Base-by-base conservation (phyloP, 129 eudicot species). In the Flaveria ramosissima region DNA sequence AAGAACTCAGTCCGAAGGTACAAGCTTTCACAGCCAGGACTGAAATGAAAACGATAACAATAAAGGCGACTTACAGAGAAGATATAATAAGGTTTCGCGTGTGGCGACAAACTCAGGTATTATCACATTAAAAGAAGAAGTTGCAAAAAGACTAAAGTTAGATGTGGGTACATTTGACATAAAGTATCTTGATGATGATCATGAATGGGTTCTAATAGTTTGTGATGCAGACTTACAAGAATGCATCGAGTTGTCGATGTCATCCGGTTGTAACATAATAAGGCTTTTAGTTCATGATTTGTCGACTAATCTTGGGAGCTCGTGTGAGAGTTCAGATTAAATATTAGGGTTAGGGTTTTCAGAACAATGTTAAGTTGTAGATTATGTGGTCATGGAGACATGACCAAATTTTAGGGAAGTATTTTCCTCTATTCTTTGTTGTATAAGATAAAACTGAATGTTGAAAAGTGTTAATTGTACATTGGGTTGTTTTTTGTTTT, bases 171-270 rank as follows among this genome's bases (percentile, higher is more conserved):
- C 90, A 2, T 93, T 88, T 13, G 92, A 93, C 56, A 83, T 93
- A 39, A 93, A 86, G 86, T 88, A 88, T 79, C 89, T 90, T 24
- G 98, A 93, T 66, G 98, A 93, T 72, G 98, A 93, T 74, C 86
- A 88, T 9, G 98, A 93, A 79, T 88, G 95, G 97, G 91, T 93
- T 67, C 69, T 86, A 20, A 74, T 93, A 50, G 86, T 85, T 4
- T 90, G 97, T 68, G 95, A 93, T 30, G 94, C 92, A 15, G 98
- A 93, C 71, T 73, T 93, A 79, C 92, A 83, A 77, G 96, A 93
- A 78, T 93, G 96, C 57, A 43, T 88, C 43, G 95, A 90, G 65
- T 30, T 86, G 14, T 86, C 90, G 10, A 72, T 77, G 61, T 84
- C 83, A 60, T 83, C 92, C 2, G 89, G 94, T 55, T 70, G 84